Conservation (phyloP, 1,139 yeast species). For the Debaryomyces subglobosus region DNA sequence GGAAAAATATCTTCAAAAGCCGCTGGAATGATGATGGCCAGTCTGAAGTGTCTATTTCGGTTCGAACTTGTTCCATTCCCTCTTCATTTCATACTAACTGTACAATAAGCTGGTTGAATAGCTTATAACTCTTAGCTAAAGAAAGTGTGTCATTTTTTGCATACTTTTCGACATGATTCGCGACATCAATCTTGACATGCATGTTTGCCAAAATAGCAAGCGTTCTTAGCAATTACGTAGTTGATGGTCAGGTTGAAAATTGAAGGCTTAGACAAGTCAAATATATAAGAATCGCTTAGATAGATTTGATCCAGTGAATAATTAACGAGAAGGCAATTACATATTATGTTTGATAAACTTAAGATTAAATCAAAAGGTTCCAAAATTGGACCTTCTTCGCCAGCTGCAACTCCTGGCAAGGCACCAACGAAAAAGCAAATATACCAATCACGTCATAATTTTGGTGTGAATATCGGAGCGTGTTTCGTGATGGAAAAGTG, state of each 20-base stretch:
- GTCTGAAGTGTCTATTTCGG: background rate
- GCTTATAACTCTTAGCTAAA: background rate
- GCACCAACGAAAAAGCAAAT: conserved; percentile 55
- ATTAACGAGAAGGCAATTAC: background rate
- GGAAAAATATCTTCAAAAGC: conserved; percentile 27
- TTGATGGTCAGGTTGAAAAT: background rate
- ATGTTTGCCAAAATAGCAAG: background rate
- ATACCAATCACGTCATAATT: conserved; percentile 66
- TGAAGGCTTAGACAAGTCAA: background rate
- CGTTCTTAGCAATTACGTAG: conserved; percentile 3
- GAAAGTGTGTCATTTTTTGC: background rate
- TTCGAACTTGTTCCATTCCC: background rate
- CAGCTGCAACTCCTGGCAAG: conserved; percentile 33
- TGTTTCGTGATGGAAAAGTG: conserved; percentile 80
- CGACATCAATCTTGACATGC: conserved; percentile 1
- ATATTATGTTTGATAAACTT: conserved; percentile 41
- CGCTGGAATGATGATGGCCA: conserved; percentile 19
- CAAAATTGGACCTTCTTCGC: conserved; percentile 29
- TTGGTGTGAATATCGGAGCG: conserved; percentile 88
- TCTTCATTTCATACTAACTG: background rate
- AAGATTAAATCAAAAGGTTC: conserved; percentile 43
- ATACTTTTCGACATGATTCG: conserved; percentile 1
- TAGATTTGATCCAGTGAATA: background rate
- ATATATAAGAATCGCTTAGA: conserved; percentile 1
- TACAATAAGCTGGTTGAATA: background rate